phyloP scores from a whole-genome alignment of 371 early-diverging fungal species.

The Mortierella sp. region DNA sequence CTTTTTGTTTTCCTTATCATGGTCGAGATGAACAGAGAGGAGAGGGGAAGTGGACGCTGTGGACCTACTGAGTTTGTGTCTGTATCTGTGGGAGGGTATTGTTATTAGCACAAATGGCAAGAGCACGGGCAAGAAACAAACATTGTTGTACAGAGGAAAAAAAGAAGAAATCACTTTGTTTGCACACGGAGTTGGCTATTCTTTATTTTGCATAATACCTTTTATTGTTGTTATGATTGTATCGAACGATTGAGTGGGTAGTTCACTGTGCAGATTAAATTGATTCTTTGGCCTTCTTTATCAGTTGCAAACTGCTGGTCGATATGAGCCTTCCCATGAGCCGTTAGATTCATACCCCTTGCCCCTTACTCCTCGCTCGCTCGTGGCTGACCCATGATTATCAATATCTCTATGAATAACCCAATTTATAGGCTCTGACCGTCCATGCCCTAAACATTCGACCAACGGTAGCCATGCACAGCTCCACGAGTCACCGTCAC shows the following conservation, averaged over 20 bases:
- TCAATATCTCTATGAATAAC: slow-evolving; percentile 6
- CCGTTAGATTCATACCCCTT: background rate
- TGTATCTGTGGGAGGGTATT: slow-evolving; percentile 6
- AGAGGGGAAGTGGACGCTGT: background rate
- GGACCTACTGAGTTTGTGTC: slow-evolving; percentile 10
- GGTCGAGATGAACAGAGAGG: background rate
- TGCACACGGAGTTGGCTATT: slow-evolving; percentile 6
- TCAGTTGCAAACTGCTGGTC: background rate
- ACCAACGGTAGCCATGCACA: slow-evolving; percentile 26
- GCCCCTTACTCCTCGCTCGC: background rate
- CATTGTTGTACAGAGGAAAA: slow-evolving; percentile 3
- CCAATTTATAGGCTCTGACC: slow-evolving; percentile 27
- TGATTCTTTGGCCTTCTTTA: background rate
- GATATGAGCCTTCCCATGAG: slow-evolving; percentile 15
- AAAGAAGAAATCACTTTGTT: background rate
- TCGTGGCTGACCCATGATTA: background rate
- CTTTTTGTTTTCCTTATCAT: background rate
- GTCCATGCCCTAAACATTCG: slow-evolving; percentile 18
- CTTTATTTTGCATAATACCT: background rate
- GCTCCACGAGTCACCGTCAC: slow-evolving; percentile 4
- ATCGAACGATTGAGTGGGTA: slow-evolving; percentile 23
- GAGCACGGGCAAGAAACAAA: slow-evolving; percentile 2
- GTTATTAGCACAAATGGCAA: background rate
- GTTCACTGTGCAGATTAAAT: slow-evolving; percentile 22
- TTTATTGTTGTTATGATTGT: background rate